A percentile compares a stretch with the other conserved stretches of the same genome.
Evolutionary conservation across 2,329 filamentous ascomycete genomes (phyloP).

Genomic region (Fusarium globosum): DNA sequence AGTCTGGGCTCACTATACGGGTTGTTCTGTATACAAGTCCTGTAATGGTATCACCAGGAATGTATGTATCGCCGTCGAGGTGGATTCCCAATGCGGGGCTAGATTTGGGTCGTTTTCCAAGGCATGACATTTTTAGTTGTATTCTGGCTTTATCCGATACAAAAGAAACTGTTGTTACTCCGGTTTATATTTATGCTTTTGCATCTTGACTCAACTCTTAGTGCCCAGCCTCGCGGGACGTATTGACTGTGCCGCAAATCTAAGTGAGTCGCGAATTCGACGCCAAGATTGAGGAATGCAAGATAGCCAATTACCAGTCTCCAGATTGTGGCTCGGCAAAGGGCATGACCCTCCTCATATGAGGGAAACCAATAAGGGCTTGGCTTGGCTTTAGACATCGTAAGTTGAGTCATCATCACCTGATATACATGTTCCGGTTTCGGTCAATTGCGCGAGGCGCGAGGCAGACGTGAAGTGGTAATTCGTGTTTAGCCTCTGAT

Average conservation of each 20-base stretch:
- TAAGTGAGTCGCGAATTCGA: neutral
- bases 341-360: neutral
- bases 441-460: neutral
- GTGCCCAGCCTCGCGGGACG: fast-evolving
- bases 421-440: neutral
- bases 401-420: neutral
- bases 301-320: neutral
- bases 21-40: neutral
- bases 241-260: neutral
- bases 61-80: neutral
- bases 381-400: neutral
- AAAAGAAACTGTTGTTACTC: fast-evolving
- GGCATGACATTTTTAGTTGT: neutral
- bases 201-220: fast-evolving
- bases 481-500: neutral
- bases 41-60: neutral
- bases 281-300: neutral
- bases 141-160: neutral
- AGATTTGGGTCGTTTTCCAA: neutral
- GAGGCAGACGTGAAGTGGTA: neutral
- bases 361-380: neutral
- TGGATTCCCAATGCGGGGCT: neutral
- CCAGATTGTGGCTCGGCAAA: neutral
- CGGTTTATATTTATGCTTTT: fast-evolving
- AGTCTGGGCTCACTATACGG: neutral